These are phyloP conservation scores for Entelexis sorbosivorans DNA, from an alignment of 1,139 yeast species.

Conservation along the genomic window DNA sequence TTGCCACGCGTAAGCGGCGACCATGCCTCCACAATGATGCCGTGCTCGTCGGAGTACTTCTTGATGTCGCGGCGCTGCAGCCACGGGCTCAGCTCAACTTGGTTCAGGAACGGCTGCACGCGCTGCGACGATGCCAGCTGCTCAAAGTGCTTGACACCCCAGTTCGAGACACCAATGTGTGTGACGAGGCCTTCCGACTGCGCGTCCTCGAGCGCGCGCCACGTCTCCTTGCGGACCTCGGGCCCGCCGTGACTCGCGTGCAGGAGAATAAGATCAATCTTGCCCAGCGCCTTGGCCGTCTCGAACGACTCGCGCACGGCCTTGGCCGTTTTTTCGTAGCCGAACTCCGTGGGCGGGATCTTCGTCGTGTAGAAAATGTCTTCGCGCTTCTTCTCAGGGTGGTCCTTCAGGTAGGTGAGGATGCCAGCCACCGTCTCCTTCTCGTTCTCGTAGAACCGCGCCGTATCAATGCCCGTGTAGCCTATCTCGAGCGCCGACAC, in stretches of 20 bases:
- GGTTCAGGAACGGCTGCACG: constrained; percentile 39
- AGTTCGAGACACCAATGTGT: constrained; percentile 56
- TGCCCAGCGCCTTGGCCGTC: constrained; percentile 37
- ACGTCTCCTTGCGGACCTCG: constrained; percentile 35
- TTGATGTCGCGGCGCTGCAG: constrained; percentile 22
- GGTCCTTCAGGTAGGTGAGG: constrained; percentile 36
- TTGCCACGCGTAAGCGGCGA: constrained; percentile 23
- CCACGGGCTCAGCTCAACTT: constrained; percentile 63
- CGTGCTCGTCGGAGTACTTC: constrained; percentile 17
- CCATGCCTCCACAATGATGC: constrained; percentile 21
- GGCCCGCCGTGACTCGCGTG: constrained; percentile 31
- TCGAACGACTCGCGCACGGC: constrained; percentile 30
- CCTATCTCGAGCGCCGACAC: constrained; percentile 48
- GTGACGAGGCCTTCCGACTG: constrained; percentile 25
- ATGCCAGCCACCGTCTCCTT: constrained; percentile 35
- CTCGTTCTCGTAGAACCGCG: constrained; percentile 44
- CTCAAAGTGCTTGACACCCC: constrained; percentile 48
- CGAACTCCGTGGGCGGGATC: constrained; percentile 34
- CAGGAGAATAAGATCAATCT: constrained; percentile 36
- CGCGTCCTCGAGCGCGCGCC: constrained; percentile 39
- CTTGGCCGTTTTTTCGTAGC: constrained; percentile 32
- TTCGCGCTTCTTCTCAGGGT: constrained; percentile 30
- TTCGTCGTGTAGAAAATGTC: constrained; percentile 33
- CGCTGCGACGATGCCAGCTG: constrained; percentile 29
- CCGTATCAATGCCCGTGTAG: constrained; percentile 59